Evolutionary conservation across 129 eudicot genomes (phyloP), one percentile per base, ranked within the genome.

Genomic region (Kitagawia praeruptora): DNA sequence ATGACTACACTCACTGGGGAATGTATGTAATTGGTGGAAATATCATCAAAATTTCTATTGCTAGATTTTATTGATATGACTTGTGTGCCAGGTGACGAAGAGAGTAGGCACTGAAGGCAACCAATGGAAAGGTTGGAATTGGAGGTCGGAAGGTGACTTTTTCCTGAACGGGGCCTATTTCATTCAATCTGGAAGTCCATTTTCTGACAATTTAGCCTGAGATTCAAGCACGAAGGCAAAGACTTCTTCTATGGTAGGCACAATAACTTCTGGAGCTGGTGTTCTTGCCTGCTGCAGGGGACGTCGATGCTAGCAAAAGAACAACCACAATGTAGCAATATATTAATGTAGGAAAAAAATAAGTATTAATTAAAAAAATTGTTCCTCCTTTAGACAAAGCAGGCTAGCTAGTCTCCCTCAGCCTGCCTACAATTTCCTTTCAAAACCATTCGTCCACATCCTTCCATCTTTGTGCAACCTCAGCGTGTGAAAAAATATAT

Each of bases 1-100:
- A 93, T 78, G 98, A 93, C 91, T 93, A 93, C 82, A 93, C 98
- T 66, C 97, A 93, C 86, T 93, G 97, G 98, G 97, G 87, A 76
- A 93, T 93, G 95, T 93, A 93, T 79, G 98, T 97, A 7, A 93
- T 93, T 69, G 98, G 98, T 76, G 98, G 98, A 81, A 93, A 97
- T 23, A 15, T n/a, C 15, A 23, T 69, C 13, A 14, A 21, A 48
- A 27, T 75, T 11, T 25, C 21, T 74, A 21, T 64, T 61, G 47
- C 54, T 27, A 37, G 18, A 37, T 41, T 41, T 45, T n/a, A 54
- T 70, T 42, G 38, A 48, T 75, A 38, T 63, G 5, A 27, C 49
- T 49, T 21, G 38, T 76, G 39, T 25, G 19, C 53, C 81, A 92
- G 97, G 97, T 92, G 70, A 92, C 97, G 19, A 92, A 92, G 85